Percentiles rank a stretch among this genome's conserved stretches.
These are phyloP conservation scores for Fragaria ananassa DNA, from an alignment of 306 rosid species.

Conservation along the genomic window DNA sequence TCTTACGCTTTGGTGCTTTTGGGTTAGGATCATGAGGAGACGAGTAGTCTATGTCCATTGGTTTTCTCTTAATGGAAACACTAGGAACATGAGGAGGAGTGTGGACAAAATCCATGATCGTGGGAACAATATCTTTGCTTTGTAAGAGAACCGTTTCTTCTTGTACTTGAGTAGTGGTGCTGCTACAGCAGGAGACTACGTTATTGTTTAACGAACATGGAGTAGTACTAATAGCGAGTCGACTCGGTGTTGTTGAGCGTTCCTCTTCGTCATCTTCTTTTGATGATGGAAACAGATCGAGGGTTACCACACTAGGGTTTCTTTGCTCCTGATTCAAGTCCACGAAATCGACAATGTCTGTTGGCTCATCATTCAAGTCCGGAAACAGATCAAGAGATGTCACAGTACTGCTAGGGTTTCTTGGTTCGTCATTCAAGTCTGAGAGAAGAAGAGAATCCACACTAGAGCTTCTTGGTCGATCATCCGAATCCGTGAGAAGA, in stretches of 20 bases:
- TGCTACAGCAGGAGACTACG: not conserved
- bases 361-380: not conserved
- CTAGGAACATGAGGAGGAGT: not conserved
- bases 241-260: not conserved
- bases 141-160: not conserved
- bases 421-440: not conserved
- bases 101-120: not conserved
- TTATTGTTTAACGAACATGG: not conserved
- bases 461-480: not conserved
- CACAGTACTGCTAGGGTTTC: not conserved
- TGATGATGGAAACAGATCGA: not conserved
- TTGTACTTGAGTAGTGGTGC: not conserved
- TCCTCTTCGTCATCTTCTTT: not conserved
- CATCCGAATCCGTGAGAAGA: not conserved
- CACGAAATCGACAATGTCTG: not conserved
- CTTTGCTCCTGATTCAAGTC: not conserved
- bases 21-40: not conserved
- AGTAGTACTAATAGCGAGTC: not conserved
- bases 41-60: not conserved
- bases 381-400: not conserved
- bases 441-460: not conserved
- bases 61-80: not conserved
- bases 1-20: not conserved
- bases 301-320: not conserved
- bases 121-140: not conserved